These are phyloP conservation scores for Aspergillus flavus DNA, from an alignment of 2,329 filamentous ascomycete genomes.

Conservation along the genomic window DNA sequence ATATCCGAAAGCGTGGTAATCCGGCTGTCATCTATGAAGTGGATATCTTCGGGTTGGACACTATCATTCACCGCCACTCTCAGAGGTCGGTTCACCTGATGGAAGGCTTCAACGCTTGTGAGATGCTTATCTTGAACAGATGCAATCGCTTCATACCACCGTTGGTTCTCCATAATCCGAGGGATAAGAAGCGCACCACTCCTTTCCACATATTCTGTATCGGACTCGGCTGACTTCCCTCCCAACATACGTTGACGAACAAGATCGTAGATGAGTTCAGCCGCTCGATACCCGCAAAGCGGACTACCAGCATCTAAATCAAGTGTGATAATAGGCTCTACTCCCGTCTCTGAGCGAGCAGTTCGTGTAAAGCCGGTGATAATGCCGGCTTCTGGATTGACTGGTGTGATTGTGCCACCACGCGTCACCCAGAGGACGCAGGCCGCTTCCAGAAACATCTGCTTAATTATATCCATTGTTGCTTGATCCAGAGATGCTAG, in stretches of 20 bases:
- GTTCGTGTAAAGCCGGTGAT: constrained; percentile 28
- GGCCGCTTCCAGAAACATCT: constrained; percentile 18
- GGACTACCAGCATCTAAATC: constrained; percentile 21
- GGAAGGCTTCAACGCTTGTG: constrained; percentile 17
- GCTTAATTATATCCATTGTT: constrained; percentile 18
- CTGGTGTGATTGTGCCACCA: constrained; percentile 16
- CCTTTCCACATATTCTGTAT: constrained; percentile 30
- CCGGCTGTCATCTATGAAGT: constrained; percentile 22
- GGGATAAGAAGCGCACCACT: constrained; percentile 26
- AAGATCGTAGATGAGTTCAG: constrained; percentile 16
- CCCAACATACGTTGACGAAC: constrained; percentile 16
- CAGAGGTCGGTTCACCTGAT: constrained; percentile 12
- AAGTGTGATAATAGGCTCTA: constrained; percentile 26
- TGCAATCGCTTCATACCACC: constrained; percentile 11
- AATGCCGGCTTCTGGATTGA: constrained; percentile 21
- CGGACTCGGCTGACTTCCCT: constrained; percentile 4
- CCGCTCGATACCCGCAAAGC: constrained; percentile 5
- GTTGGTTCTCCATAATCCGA: constrained; percentile 22
- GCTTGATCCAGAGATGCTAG: constrained; percentile 5
- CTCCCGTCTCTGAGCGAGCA: constrained; percentile 29
- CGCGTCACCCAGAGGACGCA: constrained; percentile 29
- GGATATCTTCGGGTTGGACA: not conserved
- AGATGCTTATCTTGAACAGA: not conserved
- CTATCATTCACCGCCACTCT: constrained; percentile 6
- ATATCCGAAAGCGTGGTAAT: not conserved